A percentile compares a stretch with the other conserved stretches of the same genome.
Evolutionary conservation across 306 rosid genomes (phyloP).

Genomic region (Datisca glomerata): DNA sequence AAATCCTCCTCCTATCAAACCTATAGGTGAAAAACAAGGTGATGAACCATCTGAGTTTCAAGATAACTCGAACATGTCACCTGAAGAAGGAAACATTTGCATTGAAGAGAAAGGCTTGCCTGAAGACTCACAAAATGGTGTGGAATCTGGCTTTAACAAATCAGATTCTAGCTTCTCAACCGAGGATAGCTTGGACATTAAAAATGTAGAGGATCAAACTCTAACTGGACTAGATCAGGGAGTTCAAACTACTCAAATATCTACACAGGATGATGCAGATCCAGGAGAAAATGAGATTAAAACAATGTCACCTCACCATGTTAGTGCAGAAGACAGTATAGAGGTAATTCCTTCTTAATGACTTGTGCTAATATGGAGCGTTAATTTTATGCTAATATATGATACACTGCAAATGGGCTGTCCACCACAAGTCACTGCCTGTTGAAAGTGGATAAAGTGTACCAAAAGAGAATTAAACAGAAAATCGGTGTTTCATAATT

Average conservation of each 20-base stretch:
- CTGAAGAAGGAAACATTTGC: slow-evolving; percentile 18
- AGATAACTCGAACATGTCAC: slow-evolving; percentile 21
- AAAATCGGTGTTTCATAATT: too few relatives aligned
- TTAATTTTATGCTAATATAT: too few relatives aligned
- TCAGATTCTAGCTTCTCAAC: slow-evolving; percentile 20
- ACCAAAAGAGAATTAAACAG: too few relatives aligned
- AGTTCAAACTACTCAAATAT: slow-evolving; percentile 24
- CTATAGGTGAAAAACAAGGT: slow-evolving; percentile 23
- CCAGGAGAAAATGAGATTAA: slow-evolving; percentile 23
- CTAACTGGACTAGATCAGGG: slow-evolving; percentile 18
- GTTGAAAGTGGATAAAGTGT: too few relatives aligned
- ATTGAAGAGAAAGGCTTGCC: slow-evolving; percentile 30
- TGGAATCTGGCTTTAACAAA: slow-evolving; percentile 22
- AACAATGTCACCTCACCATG: slow-evolving; percentile 23
- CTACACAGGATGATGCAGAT: slow-evolving; percentile 23
- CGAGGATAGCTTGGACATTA: slow-evolving; percentile 19
- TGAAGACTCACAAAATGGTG: slow-evolving; percentile 23
- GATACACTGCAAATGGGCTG: too few relatives aligned
- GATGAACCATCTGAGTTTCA: slow-evolving; percentile 25
- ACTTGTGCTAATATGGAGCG: too few relatives aligned
- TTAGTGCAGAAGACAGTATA: slow-evolving; percentile 20
- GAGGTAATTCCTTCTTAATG: slow-evolving; percentile 33
- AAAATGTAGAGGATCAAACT: slow-evolving; percentile 22
- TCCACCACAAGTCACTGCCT: too few relatives aligned
- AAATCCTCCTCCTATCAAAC: slow-evolving; percentile 28